Evolutionary conservation across 345 rosid genomes (phyloP), one percentile per base, ranked within the genome.

Genomic region (Corchorus capsularis): DNA sequence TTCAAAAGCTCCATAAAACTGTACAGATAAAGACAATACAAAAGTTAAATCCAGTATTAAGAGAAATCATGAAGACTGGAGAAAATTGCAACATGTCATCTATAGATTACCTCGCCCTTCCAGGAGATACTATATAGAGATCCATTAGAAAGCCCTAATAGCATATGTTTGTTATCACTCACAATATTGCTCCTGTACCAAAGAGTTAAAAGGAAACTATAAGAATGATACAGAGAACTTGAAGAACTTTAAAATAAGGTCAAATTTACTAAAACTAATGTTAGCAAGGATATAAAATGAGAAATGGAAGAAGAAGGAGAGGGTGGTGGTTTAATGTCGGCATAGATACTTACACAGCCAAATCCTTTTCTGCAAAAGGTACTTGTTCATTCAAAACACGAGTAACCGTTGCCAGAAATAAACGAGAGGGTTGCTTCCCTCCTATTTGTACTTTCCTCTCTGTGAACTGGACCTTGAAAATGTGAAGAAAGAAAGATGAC

Each of bases 61-160:
- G 67, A 59, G 53, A 20, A 57, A 80, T 53, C 34, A 56, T 52
- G 47, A 45, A 50, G 59, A 69, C 71, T 27, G 15, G 22, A 27
- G 20, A 10, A 66, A 50, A 32, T 32, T 32, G 59, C 2, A 69
- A 50, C 22, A 69, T 69, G 59, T 50, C 50, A 50, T 50, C 72
- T 55, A 63, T 66, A 46, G 35, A 78, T 82, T 91, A 95, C 99
- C 99, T 95, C 98, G 69, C 97, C 99, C 80, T 93, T 95, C 99
- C 99, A 95, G 32, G 99, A 95, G 71, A 93, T 87, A 72, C 89
- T 85, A 79, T 88, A 91, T 54, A 95, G 80, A 78, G 87, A 89
- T 78, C 99, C 99, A 81, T 88, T 83, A 47, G 98, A 92, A 77
- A 95, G 98, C 75, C 99, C 99, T 81, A 95, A 74, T 39, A 93